Evolutionary conservation across 108 stramenopile genomes (phyloP).

Genomic region (Skeletonema grethae): DNA sequence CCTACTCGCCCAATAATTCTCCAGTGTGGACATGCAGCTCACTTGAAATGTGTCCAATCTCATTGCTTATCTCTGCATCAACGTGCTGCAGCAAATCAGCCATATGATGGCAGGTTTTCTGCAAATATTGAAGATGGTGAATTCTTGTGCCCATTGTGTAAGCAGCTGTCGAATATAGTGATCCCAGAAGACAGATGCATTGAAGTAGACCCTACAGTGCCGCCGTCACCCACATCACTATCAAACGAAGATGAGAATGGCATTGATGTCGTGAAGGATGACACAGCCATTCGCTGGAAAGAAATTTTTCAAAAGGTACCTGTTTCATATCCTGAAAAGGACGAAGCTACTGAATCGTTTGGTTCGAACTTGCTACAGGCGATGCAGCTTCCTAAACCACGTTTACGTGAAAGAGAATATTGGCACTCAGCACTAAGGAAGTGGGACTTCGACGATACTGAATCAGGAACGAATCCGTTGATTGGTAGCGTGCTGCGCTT

Average conservation of each 20-base stretch:
- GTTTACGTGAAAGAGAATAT: slow-evolving; percentile 47
- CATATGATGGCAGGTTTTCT: slow-evolving; percentile 90
- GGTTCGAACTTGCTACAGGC: slow-evolving; percentile 71
- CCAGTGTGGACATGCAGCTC: slow-evolving; percentile 97
- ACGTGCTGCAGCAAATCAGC: slow-evolving; percentile 74
- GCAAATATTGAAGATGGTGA: slow-evolving; percentile 92
- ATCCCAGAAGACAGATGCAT: slow-evolving; percentile 80
- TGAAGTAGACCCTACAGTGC: slow-evolving; percentile 14
- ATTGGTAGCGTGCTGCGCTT: slow-evolving; percentile 65
- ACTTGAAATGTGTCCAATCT: slow-evolving; percentile 90
- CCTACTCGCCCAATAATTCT: slow-evolving; percentile 83
- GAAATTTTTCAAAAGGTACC: slow-evolving; percentile 19
- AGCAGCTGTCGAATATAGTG: slow-evolving; percentile 92
- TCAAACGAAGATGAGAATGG: slow-evolving; percentile 35
- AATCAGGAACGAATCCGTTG: slow-evolving; percentile 26
- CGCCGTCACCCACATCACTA: slow-evolving; percentile 6
- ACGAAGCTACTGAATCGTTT: slow-evolving; percentile 71
- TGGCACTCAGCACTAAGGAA: slow-evolving; percentile 77
- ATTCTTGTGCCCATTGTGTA: slow-evolving; percentile 97
- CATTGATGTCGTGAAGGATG: slow-evolving; percentile 37
- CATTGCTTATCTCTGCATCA: slow-evolving; percentile 91
- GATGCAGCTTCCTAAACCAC: slow-evolving; percentile 58
- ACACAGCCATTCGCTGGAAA: slow-evolving; percentile 10
- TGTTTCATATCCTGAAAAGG: slow-evolving; percentile 25
- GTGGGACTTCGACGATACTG: slow-evolving; percentile 84